phyloP scores from a whole-genome alignment of 345 rosid genomes.

The Citrus maxima region DNA sequence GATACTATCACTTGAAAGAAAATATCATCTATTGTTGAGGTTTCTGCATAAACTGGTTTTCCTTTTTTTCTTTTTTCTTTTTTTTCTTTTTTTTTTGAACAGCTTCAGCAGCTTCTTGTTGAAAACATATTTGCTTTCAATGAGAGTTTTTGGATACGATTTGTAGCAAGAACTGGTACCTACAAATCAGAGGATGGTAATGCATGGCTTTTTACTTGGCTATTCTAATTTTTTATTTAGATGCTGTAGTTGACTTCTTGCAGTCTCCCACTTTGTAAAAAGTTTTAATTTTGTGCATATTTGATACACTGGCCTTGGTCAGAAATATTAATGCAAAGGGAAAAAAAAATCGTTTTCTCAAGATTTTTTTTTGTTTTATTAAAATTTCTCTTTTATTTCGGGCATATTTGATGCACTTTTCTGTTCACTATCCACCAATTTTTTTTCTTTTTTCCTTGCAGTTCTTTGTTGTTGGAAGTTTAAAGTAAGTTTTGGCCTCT shows the following conservation, averaged over 20 bases:
- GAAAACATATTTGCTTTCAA: constrained; percentile 83
- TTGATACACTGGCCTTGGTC: no score
- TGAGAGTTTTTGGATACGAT: constrained; percentile 75
- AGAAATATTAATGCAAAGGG: no score
- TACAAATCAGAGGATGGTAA: constrained; percentile 89
- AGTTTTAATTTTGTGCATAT: neutral
- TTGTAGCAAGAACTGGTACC: constrained; percentile 75
- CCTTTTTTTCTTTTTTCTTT: no score
- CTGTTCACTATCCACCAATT: no score
- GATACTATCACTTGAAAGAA: neutral
- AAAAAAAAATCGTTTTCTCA: no score
- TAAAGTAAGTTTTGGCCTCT: no score
- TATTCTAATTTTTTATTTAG: constrained; percentile 20
- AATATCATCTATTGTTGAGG: neutral
- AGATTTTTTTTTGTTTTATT: no score
- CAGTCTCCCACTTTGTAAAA: constrained; percentile 2
- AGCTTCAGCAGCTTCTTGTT: constrained; percentile 76
- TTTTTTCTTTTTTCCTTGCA: no score
- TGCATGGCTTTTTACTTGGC: constrained; percentile 46
- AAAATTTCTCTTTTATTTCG: no score
- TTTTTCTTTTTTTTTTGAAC: constrained; percentile 32
- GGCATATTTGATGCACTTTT: no score
- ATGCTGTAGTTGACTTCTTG: constrained; percentile 13
- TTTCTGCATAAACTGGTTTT: neutral
- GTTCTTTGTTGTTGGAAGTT: no score